Conservation (phyloP, 2,329 filamentous ascomycete genomes). For the Cercospora janseana region DNA sequence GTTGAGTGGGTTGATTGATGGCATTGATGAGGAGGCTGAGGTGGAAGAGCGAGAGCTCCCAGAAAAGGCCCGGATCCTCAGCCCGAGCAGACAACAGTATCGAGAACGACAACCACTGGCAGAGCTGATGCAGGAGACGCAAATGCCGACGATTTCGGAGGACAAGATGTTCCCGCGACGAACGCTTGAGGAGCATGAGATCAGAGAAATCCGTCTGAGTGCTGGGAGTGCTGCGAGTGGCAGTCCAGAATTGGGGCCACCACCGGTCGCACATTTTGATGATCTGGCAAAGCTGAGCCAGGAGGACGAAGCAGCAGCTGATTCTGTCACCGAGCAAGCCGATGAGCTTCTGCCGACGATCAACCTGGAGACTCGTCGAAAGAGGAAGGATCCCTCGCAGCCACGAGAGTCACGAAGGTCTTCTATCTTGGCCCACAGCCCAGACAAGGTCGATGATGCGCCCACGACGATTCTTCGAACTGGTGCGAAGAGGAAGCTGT, state of each 20-base stretch:
- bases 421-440: conserved; percentile 45
- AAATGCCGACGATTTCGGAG: conserved; percentile 67
- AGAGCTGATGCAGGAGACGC: conserved; percentile 35
- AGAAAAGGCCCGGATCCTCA: conserved; percentile 23
- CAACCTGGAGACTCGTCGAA: conserved; percentile 54
- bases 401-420: conserved; percentile 38
- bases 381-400: conserved; percentile 50
- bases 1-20: conserved; percentile 64
- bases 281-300: conserved; percentile 16
- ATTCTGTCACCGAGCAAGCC: conserved; percentile 25
- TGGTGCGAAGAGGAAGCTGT: conserved; percentile 59
- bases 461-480: conserved; percentile 42
- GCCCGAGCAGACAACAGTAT: conserved; percentile 31
- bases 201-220: conserved; percentile 51
- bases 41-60: conserved; percentile 15
- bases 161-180: conserved; percentile 65
- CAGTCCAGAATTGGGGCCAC: conserved; percentile 62
- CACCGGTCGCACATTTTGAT: conserved; percentile 54
- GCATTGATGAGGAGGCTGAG: conserved; percentile 52
- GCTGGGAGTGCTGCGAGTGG: conserved; percentile 57
- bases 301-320: conserved; percentile 2
- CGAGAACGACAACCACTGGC: conserved; percentile 35
- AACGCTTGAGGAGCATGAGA: conserved; percentile 64
- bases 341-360: conserved; percentile 43
- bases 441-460: conserved; percentile 38